Base-by-base conservation (phyloP, 345 rosid genomes). In the Gossypium stocksii region DNA sequence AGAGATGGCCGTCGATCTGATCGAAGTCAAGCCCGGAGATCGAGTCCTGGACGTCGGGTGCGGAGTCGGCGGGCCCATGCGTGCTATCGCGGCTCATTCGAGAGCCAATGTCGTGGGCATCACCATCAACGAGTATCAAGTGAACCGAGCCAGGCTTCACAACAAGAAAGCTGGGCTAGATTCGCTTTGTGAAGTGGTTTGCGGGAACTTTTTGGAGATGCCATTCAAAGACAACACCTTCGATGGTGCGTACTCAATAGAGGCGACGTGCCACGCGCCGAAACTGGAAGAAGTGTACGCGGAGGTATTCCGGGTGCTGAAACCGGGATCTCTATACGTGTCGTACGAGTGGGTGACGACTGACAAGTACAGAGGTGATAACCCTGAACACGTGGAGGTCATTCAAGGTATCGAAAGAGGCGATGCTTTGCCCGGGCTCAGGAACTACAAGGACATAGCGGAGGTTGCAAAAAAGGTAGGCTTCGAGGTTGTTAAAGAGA, bases 241-340 rank as follows among this genome's bases (percentile, higher is more conserved):
- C 85, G 98, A 95, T 78, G 99, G 98, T 58, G 98, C 98, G 59
- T 95, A 93, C 90, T 87, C 99, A 0, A 93, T 95, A 34, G 99
- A 95, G 64, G 99, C 99, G 2, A 95, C 99, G 2, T 95, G 99
- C 53, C 99, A 95, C 89, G 98, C 98, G 81, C 98, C 98, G 4
- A 86, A 86, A 76, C 85, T 94, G 1, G 97, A 92, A 25, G 97
- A 92, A 34, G 97, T 94, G 1, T 92, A 94, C 76, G 81, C 86
- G 2, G 98, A 94, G 92, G 75, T 94, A 51, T 87, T 76, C 52
- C 83, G 98, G 51, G 95, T 94, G 6, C 63, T 94, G 73, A 94
- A 91, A 80, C 98, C 98, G 0, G 98, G 98, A 76, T 67, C 90
- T 27, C 49, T 87, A 5, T 94, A 85, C 75, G 89, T 92, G 45